phyloP scores from a whole-genome alignment of 1,284 basidiomycete species.

The Calocybe gambosa region DNA sequence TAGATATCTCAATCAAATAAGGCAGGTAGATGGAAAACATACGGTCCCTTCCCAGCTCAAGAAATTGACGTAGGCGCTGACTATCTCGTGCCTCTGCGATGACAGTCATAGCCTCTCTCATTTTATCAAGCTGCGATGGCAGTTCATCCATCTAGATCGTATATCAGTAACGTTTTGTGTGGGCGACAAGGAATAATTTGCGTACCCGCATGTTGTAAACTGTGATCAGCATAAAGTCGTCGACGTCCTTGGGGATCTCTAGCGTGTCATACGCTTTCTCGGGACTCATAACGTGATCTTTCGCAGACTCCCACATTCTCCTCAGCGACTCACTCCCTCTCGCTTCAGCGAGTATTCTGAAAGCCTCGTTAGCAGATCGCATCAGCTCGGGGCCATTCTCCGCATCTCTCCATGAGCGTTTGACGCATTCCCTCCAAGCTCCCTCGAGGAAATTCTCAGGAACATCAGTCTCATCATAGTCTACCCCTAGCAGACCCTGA shows the following conservation, averaged over 20 bases:
- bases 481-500: conserved; percentile 50
- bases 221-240: conserved; percentile 72
- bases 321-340: conserved; percentile 45
- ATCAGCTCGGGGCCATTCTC: conserved; percentile 37
- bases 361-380: conserved; percentile 52
- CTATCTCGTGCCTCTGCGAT: conserved; percentile 73
- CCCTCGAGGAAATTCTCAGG: conserved; percentile 61
- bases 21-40: conserved; percentile 26
- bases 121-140: conserved; percentile 52
- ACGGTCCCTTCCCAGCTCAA: conserved; percentile 69
- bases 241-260: conserved; percentile 62
- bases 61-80: conserved; percentile 59
- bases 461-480: conserved; percentile 54
- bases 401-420: conserved; percentile 54
- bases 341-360: conserved; percentile 58
- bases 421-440: conserved; percentile 61
- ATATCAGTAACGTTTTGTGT: not conserved
- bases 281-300: conserved; percentile 59
- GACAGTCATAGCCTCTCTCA: conserved; percentile 61
- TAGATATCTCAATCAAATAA: conserved; percentile 2
- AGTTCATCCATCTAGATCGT: conserved; percentile 60
- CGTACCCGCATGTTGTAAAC: conserved; percentile 71
- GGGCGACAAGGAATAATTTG: not conserved
- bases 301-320: conserved; percentile 47
- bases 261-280: conserved; percentile 70